phyloP scores from a whole-genome alignment of 257 asterid genomes.

The Salvia hispanica region DNA sequence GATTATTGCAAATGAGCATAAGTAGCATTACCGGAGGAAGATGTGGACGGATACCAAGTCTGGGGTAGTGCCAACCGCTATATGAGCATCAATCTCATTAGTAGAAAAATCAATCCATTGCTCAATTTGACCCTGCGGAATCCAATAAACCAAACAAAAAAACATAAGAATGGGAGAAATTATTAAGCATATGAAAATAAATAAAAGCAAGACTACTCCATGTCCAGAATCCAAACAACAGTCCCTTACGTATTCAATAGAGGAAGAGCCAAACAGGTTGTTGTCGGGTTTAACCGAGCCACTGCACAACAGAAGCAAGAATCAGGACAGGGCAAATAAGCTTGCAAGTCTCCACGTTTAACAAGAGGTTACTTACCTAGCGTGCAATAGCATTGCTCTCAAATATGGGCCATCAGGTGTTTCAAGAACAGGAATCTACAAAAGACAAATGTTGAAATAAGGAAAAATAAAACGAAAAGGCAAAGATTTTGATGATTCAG shows the following conservation, averaged over 20 bases:
- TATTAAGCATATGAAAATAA: too few species aligned
- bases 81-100: slow-evolving; percentile 42
- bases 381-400: slow-evolving; percentile 98
- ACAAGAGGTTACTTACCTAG: slow-evolving; percentile 49
- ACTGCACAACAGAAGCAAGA: slow-evolving; percentile 45
- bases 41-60: slow-evolving; percentile 43
- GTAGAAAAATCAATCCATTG: slow-evolving; percentile 65
- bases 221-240: background rate
- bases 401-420: slow-evolving; percentile 86
- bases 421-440: slow-evolving; percentile 86
- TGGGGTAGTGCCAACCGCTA: slow-evolving; percentile 42
- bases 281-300: slow-evolving; percentile 51
- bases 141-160: too few species aligned
- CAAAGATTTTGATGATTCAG: background rate
- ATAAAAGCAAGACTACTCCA: too few species aligned
- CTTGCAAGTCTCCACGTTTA: background rate
- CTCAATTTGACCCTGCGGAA: too few species aligned
- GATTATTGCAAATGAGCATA: background rate
- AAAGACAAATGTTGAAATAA: slow-evolving; percentile 10
- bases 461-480: background rate
- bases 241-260: slow-evolving; percentile 68
- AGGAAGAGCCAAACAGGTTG: slow-evolving; percentile 66
- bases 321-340: slow-evolving; percentile 17
- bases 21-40: slow-evolving; percentile 45
- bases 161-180: too few species aligned